These are phyloP conservation scores for Whalleya microplaca DNA, from an alignment of 2,329 filamentous ascomycete species.

Conservation along the genomic window DNA sequence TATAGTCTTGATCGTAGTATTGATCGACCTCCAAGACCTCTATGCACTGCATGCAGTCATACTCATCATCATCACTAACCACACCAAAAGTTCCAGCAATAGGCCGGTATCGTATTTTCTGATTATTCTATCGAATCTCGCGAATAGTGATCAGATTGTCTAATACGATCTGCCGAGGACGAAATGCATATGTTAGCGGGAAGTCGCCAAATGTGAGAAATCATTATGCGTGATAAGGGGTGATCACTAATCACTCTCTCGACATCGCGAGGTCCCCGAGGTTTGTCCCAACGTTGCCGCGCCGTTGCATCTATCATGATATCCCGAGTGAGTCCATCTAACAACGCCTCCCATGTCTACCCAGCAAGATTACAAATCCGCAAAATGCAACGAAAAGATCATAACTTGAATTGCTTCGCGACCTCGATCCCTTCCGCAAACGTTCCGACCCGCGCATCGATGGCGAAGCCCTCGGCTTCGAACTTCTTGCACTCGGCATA, in stretches of 20 bases:
- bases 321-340: neutral
- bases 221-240: neutral
- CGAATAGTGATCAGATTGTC: neutral
- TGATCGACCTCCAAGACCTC: too few species aligned
- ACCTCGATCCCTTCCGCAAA: slow-evolving; percentile 79
- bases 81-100: neutral
- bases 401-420: slow-evolving; percentile 60
- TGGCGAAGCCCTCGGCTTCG: slow-evolving; percentile 73
- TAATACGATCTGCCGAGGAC: neutral
- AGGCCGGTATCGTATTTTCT: neutral
- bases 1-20: too few species aligned
- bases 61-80: neutral
- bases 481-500: slow-evolving; percentile 69
- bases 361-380: neutral
- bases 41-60: neutral
- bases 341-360: neutral
- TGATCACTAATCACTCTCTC: neutral
- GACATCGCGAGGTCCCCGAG: neutral
- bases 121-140: neutral
- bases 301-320: neutral
- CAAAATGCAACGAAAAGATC: neutral
- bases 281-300: neutral
- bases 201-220: neutral
- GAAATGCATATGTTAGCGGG: neutral
- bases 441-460: slow-evolving; percentile 78